These are phyloP conservation scores for Cyberlindnera japonica DNA, from an alignment of 805 yeast species.

Conservation along the genomic window DNA sequence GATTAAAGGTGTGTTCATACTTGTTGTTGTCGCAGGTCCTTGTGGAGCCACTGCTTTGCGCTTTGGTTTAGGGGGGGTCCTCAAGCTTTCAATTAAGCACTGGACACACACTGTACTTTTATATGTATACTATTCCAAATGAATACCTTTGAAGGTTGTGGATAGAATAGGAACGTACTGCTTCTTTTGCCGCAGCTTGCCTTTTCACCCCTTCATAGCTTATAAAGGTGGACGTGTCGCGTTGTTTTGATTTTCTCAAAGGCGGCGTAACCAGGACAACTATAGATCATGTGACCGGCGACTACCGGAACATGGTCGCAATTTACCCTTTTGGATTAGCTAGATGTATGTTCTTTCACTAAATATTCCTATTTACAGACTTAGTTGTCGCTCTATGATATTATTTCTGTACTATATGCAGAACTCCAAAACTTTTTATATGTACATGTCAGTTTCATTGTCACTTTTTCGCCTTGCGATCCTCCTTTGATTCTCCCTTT, in stretches of 20 bases:
- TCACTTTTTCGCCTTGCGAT: too few relatives aligned
- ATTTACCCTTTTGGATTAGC: not conserved
- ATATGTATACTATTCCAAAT: slow-evolving; percentile 11
- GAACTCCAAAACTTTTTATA: too few relatives aligned
- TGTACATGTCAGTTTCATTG: too few relatives aligned
- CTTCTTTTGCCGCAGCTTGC: not conserved
- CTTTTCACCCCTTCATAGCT: not conserved
- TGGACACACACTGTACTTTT: slow-evolving; percentile 13
- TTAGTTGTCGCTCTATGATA: too few relatives aligned
- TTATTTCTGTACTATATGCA: too few relatives aligned
- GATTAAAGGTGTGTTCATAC: slow-evolving; percentile 4
- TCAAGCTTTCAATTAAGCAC: too few relatives aligned
- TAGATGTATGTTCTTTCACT: not conserved
- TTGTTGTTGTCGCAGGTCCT: too few relatives aligned
- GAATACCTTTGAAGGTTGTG: not conserved
- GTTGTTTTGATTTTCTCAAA: slow-evolving; percentile 1
- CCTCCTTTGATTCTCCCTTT: too few relatives aligned
- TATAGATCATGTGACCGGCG: not conserved
- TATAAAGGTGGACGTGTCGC: not conserved
- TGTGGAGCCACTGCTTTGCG: not conserved
- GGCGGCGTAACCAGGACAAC: slow-evolving; percentile 1
- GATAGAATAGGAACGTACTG: not conserved
- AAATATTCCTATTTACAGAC: not conserved
- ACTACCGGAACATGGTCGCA: not conserved
- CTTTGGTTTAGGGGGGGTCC: too few relatives aligned